These are phyloP conservation scores for Lactarius pseudohatsudake DNA, from an alignment of 768 basidiomycete species.

Conservation along the genomic window DNA sequence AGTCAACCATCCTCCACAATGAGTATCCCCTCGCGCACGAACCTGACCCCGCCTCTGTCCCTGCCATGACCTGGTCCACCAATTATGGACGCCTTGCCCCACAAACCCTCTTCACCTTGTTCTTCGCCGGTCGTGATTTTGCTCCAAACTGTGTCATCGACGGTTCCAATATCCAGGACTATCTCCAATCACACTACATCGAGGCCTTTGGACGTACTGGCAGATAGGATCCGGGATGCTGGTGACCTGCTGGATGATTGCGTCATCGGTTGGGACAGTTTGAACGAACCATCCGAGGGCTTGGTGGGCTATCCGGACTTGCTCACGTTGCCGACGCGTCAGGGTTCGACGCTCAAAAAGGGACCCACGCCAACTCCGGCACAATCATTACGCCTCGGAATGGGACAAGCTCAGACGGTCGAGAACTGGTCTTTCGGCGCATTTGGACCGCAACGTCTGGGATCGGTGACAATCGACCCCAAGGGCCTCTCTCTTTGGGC, in stretches of 20 bases:
- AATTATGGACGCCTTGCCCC: conserved; percentile 89
- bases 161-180: conserved; percentile 90
- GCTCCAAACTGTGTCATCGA: conserved; percentile 92
- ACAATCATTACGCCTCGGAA: conserved; percentile 81
- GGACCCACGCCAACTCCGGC: conserved; percentile 85
- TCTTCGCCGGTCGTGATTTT: conserved; percentile 87
- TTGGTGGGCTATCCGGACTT: conserved; percentile 72
- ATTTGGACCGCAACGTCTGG: conserved; percentile 73
- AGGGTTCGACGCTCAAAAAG: conserved; percentile 76
- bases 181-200: conserved; percentile 74
- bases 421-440: conserved; percentile 80
- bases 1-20: conserved; percentile 82
- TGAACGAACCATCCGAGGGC: conserved; percentile 95
- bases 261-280: conserved; percentile 93
- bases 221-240: conserved; percentile 71
- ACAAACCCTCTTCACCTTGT: conserved; percentile 91
- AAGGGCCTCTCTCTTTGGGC: conserved; percentile 80
- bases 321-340: conserved; percentile 56
- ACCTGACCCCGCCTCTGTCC: conserved; percentile 71
- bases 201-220: conserved; percentile 72
- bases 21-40: conserved; percentile 71
- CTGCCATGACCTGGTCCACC: conserved; percentile 96
- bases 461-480: conserved; percentile 81
- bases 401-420: conserved; percentile 81
- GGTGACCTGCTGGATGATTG: conserved; percentile 81